Evolutionary conservation across 768 basidiomycete species (phyloP), one percentile per base, ranked within the genome.

Genomic region (Suillus subalutaceus): DNA sequence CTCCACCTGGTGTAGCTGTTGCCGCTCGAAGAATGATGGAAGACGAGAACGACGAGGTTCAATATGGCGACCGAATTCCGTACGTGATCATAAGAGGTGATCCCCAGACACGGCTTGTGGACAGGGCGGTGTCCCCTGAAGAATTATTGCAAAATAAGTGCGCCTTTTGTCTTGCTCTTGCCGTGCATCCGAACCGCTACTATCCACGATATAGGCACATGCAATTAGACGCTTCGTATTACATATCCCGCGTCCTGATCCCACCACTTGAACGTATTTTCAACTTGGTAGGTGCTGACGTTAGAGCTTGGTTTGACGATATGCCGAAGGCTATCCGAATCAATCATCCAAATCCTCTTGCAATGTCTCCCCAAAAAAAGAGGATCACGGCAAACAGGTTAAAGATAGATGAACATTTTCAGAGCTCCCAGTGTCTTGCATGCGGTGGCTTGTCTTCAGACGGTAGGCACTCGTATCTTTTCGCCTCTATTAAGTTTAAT

Each of bases 41-140:
- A 55, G 96, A 99, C 75, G 88, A 89, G 1, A 88, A 89, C 32
- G 86, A 91, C 61, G 96, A 97, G 73, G 84, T 92, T 1, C 94
- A 96, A 70, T 97, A 98, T 72, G 94, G 93, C 20, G 96, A 99
- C 71, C 88, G 97, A 37, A 87, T 99, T 1, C 94, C 95, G 1
- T 99, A 98, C 73, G 86, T 99, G 58, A 93, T 99, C 59, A 81
- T 83, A 18, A 82, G 86, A 53, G 89, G 92, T 6, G 82, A 85
- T 20, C 85, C 86, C 7, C 86, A 85, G 4, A 77, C 82, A 4
- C 83, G 89, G 63, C 83, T 97, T 5, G 90, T 91, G 15, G 90
- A 96, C 67, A 81, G 90, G 56, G 93, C 92, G 1, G 77, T 90
- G 44, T 82, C 85, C n/a, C 94, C 94, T 0, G 81, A 88, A 69